These are phyloP conservation scores for Nitzschia inconspicua DNA, from an alignment of 108 stramenopile species.

Conservation along the genomic window DNA sequence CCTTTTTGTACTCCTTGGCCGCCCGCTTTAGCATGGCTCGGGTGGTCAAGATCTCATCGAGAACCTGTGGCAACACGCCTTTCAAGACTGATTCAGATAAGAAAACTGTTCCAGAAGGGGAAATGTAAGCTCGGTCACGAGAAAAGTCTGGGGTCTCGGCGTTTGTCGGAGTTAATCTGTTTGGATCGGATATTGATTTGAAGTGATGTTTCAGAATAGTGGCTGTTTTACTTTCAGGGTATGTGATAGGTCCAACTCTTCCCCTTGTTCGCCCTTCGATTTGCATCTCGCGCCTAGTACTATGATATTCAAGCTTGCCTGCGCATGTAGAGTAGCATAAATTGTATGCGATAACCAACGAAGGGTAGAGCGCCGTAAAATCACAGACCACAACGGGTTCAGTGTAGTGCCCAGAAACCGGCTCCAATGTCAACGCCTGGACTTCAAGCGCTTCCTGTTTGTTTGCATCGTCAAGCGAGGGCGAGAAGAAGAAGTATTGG, in stretches of 20 bases:
- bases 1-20: slow-evolving; percentile 81
- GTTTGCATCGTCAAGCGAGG: slow-evolving; percentile 73
- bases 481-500: slow-evolving; percentile 83
- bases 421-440: slow-evolving; percentile 89
- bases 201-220: slow-evolving; percentile 72
- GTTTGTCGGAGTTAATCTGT: background rate
- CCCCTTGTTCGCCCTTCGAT: slow-evolving; percentile 51
- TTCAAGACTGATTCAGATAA: slow-evolving; percentile 77
- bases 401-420: slow-evolving; percentile 81
- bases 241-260: slow-evolving; percentile 60
- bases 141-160: background rate
- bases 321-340: slow-evolving; percentile 92
- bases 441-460: slow-evolving; percentile 86
- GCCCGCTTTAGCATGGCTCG: slow-evolving; percentile 95
- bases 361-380: slow-evolving; percentile 96
- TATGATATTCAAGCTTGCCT: slow-evolving; percentile 85
- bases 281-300: slow-evolving; percentile 74
- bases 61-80: slow-evolving; percentile 94
- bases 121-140: slow-evolving; percentile 66
- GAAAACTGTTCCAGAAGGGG: slow-evolving; percentile 92
- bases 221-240: slow-evolving; percentile 68
- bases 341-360: slow-evolving; percentile 97
- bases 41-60: slow-evolving; percentile 95
- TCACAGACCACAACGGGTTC: slow-evolving; percentile 97
- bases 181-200: slow-evolving; percentile 42